Evolutionary conservation across 1,139 yeast genomes (phyloP).

Genomic region (Candida sanyaensis): DNA sequence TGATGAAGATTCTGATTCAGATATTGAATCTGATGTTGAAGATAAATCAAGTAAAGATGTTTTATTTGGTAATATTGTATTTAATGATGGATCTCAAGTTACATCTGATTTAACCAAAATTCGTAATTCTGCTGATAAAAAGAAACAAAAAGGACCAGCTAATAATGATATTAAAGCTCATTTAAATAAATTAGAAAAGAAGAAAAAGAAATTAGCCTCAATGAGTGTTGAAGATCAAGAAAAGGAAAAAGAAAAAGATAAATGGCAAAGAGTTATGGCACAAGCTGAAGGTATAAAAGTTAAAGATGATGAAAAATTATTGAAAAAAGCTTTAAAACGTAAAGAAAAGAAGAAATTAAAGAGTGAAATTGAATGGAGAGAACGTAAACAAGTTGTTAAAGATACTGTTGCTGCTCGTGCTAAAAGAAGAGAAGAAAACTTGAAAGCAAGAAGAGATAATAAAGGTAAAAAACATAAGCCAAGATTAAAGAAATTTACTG

Average conservation of each 20-base stretch:
- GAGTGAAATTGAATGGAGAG: constrained; percentile 86
- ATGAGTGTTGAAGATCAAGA: constrained; percentile 67
- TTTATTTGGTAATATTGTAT: constrained; percentile 79
- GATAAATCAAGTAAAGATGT: constrained; percentile 43
- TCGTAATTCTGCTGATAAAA: constrained; percentile 51
- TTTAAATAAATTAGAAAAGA: constrained; percentile 69
- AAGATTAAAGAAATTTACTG: constrained; percentile 69
- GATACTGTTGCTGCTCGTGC: constrained; percentile 73
- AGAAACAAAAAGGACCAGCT: constrained; percentile 78
- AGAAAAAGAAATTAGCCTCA: constrained; percentile 61
- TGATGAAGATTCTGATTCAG: constrained; percentile 6
- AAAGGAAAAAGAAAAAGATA: constrained; percentile 65
- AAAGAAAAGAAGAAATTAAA: constrained; percentile 78
- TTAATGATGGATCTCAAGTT: constrained; percentile 80
- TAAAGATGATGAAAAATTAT: constrained; percentile 85
- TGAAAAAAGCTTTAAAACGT: constrained; percentile 82
- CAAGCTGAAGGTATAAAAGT: constrained; percentile 89
- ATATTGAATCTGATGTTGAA: constrained; percentile 38
- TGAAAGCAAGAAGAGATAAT: constrained; percentile 77
- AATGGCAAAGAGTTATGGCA: constrained; percentile 82
- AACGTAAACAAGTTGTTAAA: constrained; percentile 76
- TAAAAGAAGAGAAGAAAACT: constrained; percentile 87
- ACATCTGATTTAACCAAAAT: constrained; percentile 71
- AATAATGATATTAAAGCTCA: constrained; percentile 85
- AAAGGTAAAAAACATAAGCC: constrained; percentile 74